These are phyloP conservation scores for Colletotrichum sp. DNA, from an alignment of 2,329 filamentous ascomycete species.

Conservation along the genomic window DNA sequence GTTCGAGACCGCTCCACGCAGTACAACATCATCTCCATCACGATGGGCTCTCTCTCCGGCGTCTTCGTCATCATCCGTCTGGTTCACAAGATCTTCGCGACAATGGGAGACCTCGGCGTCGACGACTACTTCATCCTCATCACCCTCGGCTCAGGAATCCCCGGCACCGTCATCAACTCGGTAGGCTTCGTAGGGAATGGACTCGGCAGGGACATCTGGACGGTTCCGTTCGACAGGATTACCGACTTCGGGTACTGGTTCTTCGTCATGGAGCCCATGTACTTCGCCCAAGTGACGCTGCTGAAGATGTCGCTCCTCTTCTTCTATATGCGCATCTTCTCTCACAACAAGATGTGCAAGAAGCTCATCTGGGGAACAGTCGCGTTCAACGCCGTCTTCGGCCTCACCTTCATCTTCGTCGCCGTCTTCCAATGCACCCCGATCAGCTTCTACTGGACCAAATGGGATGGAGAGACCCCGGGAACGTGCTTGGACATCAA, in stretches of 20 bases:
- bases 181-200: slow-evolving; percentile 42
- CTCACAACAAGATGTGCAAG: slow-evolving; percentile 35
- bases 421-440: slow-evolving; percentile 57
- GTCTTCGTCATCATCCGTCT: slow-evolving; percentile 48
- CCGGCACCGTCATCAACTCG: slow-evolving; percentile 33
- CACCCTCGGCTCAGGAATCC: slow-evolving; percentile 30
- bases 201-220: slow-evolving; percentile 57
- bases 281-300: slow-evolving; percentile 50
- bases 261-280: slow-evolving; percentile 47
- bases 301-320: slow-evolving; percentile 57
- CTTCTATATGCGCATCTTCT: slow-evolving; percentile 63
- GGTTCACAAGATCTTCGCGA: slow-evolving; percentile 36
- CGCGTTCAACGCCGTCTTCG: slow-evolving; percentile 41
- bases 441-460: slow-evolving; percentile 55
- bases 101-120: slow-evolving; percentile 37
- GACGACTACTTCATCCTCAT: slow-evolving; percentile 42
- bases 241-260: slow-evolving; percentile 47
- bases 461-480: slow-evolving; percentile 51
- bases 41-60: slow-evolving; percentile 38
- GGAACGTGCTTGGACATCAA: slow-evolving; percentile 57
- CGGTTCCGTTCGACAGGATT: slow-evolving; percentile 43
- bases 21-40: slow-evolving; percentile 36
- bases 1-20: slow-evolving; percentile 34
- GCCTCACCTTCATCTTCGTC: slow-evolving; percentile 44
- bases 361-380: slow-evolving; percentile 48